Base-by-base conservation (phyloP, 192 early-diverging fungal genomes). In the Geranomyces michiganensis region DNA sequence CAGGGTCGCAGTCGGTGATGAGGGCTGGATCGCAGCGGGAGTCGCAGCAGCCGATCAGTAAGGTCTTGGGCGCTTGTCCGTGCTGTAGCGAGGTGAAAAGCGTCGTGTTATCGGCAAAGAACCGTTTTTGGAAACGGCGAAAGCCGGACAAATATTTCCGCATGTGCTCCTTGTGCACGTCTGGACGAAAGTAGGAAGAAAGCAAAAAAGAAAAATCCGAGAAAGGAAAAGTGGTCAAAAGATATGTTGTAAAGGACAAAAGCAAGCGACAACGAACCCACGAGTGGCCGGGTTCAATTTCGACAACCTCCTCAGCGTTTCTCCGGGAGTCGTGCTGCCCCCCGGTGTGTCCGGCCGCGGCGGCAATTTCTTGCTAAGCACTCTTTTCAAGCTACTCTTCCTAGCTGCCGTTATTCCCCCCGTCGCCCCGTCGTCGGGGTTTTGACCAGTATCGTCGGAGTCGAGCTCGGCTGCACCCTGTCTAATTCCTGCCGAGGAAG, bases 1-100 rank as follows among this genome's bases (percentile, higher is more conserved):
- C 81, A 1, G 81, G 81, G 44, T 83, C 81, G 56, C 81, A 83
- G 68, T 83, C 81, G 9, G 81, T 83, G 56, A 83, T 78, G 59
- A 83, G 80, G 9, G 81, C 81, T 15, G 81, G 81, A 56, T 83
- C 81, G 53, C 79, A 79, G 53, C 78, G 47, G 0, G 81, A 82
- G 62, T 82, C 81, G 53, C 78, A 82, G 64, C 81, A 82, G 17
- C 72, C 81, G 62, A 82, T 79, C 21, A 82, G 65, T 19, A 82
- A 44, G 0, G 78, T 82, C 60, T 82, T 82, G n/a, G 81, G 81
- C 15, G 67, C 69, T 64, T 82, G 81, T 7, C 71, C 74, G n/a
- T 82, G 41, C 46, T 74, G 68, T 7, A 82, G 67, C 5, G 62
- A 56, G 33, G 76, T 46, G 53, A 73, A 83, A 0, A 83, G 62